These are phyloP conservation scores for Chloranthus sessilifolius DNA, from an alignment of 164 flowering plant species.

Conservation along the genomic window DNA sequence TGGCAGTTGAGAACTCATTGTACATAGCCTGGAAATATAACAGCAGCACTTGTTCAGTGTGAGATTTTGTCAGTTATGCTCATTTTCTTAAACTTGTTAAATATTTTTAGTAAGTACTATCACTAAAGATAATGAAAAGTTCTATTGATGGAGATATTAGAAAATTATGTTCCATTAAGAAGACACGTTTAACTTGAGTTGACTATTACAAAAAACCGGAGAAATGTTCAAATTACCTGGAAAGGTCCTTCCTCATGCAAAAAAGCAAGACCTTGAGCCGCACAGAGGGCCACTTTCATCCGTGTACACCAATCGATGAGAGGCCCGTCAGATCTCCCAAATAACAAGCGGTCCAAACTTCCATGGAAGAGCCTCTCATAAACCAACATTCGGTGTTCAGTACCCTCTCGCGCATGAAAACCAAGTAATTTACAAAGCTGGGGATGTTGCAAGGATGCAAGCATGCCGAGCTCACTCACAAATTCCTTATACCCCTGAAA, in stretches of 20 bases:
- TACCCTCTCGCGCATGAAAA: slow-evolving; percentile 86
- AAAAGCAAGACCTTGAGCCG: slow-evolving; percentile 94
- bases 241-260: slow-evolving; percentile 99
- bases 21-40: slow-evolving; percentile 80
- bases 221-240: slow-evolving; percentile 57
- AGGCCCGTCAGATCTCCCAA: slow-evolving; percentile 85
- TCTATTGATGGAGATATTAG: no score
- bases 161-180: no score
- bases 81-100: no score
- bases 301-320: slow-evolving; percentile 88
- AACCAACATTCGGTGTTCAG: slow-evolving; percentile 75
- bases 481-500: slow-evolving; percentile 67
- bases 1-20: slow-evolving; percentile 83
- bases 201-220: no score
- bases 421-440: slow-evolving; percentile 90
- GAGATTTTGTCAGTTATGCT: no score
- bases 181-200: no score
- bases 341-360: slow-evolving; percentile 75
- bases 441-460: slow-evolving; percentile 86
- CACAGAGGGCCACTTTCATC: slow-evolving; percentile 87
- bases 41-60: neutral
- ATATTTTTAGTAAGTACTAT: no score
- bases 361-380: slow-evolving; percentile 94
- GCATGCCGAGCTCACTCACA: slow-evolving; percentile 58
- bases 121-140: no score